Percentiles rank a stretch among this genome's conserved stretches.
phyloP scores from a whole-genome alignment of 2,329 filamentous ascomycete genomes.

The Acrodontium crateriforme region DNA sequence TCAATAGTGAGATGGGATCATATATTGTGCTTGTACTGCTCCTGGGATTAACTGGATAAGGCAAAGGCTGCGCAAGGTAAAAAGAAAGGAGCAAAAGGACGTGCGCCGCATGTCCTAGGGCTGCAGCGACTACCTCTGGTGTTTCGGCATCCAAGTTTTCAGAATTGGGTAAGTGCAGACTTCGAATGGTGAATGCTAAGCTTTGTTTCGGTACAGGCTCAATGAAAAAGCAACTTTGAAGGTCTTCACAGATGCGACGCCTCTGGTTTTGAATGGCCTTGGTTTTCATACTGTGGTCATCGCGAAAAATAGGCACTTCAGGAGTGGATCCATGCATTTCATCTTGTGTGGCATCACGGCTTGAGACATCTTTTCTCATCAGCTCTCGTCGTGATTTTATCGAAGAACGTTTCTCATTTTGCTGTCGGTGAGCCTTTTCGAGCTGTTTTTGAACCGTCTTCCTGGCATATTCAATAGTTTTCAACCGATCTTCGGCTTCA shows the following conservation, averaged over 20 bases:
- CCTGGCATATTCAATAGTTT: slow-evolving; percentile 39
- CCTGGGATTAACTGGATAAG: slow-evolving; percentile 61
- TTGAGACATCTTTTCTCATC: slow-evolving; percentile 38
- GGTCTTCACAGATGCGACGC: slow-evolving; percentile 73
- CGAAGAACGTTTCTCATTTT: slow-evolving; percentile 54
- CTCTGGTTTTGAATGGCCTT: slow-evolving; percentile 72
- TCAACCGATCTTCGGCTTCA: slow-evolving; percentile 31
- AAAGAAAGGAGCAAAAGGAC: slow-evolving; percentile 63
- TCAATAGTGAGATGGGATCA: slow-evolving; percentile 48
- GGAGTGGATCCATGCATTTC: slow-evolving; percentile 40
- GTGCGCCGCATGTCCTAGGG: slow-evolving; percentile 66
- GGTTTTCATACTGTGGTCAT: slow-evolving; percentile 29
- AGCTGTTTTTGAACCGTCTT: slow-evolving; percentile 52
- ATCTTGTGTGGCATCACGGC: slow-evolving; percentile 13
- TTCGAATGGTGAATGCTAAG: slow-evolving; percentile 72
- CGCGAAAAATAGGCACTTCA: slow-evolving; percentile 29
- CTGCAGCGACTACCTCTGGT: slow-evolving; percentile 64
- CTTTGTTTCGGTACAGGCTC: slow-evolving; percentile 49
- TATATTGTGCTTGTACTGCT: slow-evolving; percentile 63
- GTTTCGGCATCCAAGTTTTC: slow-evolving; percentile 47
- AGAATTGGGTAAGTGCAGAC: slow-evolving; percentile 66
- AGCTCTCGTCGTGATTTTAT: slow-evolving; percentile 51
- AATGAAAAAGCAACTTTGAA: slow-evolving; percentile 69
- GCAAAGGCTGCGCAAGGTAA: slow-evolving; percentile 65
- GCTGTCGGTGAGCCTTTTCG: slow-evolving; percentile 45